Conservation (phyloP, 2,329 filamentous ascomycete genomes). For the Beauveria rudraprayagi region DNA sequence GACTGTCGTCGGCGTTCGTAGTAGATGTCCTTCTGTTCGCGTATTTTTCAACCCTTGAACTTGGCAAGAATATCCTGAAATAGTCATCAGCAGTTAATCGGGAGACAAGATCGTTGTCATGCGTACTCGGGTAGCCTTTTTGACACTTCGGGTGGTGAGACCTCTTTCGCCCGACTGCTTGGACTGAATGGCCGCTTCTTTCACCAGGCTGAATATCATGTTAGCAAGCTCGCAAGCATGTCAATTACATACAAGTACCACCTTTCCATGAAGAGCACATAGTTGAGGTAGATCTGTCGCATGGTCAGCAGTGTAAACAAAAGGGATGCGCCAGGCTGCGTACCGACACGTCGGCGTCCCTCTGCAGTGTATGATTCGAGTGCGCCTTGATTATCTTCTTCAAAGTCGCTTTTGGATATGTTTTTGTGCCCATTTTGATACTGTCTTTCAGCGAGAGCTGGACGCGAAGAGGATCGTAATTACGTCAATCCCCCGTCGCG, state of each 20-base stretch:
- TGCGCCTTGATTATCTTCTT: conserved; percentile 90
- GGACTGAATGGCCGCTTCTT: conserved; percentile 69
- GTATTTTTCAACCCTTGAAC: conserved; percentile 52
- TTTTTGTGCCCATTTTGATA: conserved; percentile 47
- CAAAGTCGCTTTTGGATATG: conserved; percentile 76
- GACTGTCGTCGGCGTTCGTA: neutral
- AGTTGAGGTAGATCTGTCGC: conserved; percentile 73
- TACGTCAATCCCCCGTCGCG: neutral
- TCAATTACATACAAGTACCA: conserved; percentile 21
- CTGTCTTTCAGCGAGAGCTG: too few species aligned
- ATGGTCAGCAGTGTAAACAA: conserved; percentile 18
- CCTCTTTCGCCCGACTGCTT: conserved; percentile 66
- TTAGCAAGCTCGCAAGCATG: neutral
- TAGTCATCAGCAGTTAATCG: neutral
- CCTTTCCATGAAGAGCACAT: conserved; percentile 71
- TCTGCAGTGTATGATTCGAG: conserved; percentile 69
- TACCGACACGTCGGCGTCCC: conserved; percentile 80
- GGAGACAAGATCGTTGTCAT: neutral
- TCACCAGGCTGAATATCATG: conserved; percentile 53
- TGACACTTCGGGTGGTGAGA: conserved; percentile 67
- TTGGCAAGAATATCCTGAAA: conserved; percentile 55
- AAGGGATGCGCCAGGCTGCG: conserved; percentile 21
- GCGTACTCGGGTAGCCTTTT: conserved; percentile 67
- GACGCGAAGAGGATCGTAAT: too few species aligned
- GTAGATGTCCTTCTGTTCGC: neutral